phyloP scores from a whole-genome alignment of 495 filamentous ascomycete species.

The Penicillium manginii region DNA sequence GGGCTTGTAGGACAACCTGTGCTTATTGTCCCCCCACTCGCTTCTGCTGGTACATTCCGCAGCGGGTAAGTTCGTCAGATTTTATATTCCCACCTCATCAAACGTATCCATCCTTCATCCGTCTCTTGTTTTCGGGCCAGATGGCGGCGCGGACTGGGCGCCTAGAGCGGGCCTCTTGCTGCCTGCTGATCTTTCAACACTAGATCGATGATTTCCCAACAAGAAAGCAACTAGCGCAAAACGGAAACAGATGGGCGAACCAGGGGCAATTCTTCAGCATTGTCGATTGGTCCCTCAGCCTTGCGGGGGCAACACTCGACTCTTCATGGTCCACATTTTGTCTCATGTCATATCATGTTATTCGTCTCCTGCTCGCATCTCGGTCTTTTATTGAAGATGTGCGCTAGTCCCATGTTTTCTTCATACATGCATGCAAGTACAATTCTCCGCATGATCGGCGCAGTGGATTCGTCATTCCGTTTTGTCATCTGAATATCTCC shows the following conservation, averaged over 20 bases:
- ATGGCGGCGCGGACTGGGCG: background rate
- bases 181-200: background rate
- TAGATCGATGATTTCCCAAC: background rate
- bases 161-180: background rate
- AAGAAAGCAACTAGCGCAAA: background rate
- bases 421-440: background rate
- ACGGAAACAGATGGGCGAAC: slow-evolving; percentile 23
- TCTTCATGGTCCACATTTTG: background rate
- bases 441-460: background rate
- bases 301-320: background rate
- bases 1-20: background rate
- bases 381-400: background rate
- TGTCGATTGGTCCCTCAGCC: background rate
- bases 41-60: background rate
- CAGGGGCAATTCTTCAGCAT: slow-evolving; percentile 4
- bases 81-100: background rate
- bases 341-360: background rate
- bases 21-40: background rate
- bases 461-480: background rate
- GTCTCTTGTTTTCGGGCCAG: background rate
- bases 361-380: background rate
- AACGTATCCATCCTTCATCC: background rate
- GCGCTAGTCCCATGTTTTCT: background rate
- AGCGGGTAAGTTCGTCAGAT: background rate
- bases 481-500: background rate